phyloP scores from a whole-genome alignment of 805 yeast species.

The Ascoidea rubescens region DNA sequence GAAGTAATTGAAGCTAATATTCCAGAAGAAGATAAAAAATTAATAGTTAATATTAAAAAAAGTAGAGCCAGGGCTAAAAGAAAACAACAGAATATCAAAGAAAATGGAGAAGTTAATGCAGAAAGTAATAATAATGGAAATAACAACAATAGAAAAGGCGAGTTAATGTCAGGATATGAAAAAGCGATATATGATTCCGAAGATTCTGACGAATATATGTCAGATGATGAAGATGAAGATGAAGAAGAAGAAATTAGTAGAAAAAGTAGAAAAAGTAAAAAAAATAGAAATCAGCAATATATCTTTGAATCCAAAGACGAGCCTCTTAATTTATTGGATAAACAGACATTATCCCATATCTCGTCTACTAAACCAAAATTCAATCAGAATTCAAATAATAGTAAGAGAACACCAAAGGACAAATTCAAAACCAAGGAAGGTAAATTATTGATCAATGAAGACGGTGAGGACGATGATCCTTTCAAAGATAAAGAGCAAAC shows the following conservation, averaged over 20 bases:
- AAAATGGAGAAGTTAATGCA: slow-evolving; percentile 15
- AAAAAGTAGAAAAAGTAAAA: slow-evolving; percentile 24
- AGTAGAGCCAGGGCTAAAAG: slow-evolving; percentile 73
- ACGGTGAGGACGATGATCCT: slow-evolving; percentile 17
- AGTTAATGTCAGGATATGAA: slow-evolving; percentile 78
- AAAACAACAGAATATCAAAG: slow-evolving; percentile 37
- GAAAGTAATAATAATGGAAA: slow-evolving; percentile 10
- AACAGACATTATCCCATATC: slow-evolving; percentile 72
- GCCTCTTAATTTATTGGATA: slow-evolving; percentile 84
- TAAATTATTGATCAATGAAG: slow-evolving; percentile 50
- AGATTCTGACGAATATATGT: slow-evolving; percentile 44
- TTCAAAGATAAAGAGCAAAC: slow-evolving; percentile 21
- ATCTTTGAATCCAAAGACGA: slow-evolving; percentile 63
- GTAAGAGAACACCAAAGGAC: slow-evolving; percentile 13
- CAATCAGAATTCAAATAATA: slow-evolving; percentile 16
- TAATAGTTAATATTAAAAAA: slow-evolving; percentile 77
- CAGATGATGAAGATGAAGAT: slow-evolving; percentile 30
- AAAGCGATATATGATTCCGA: slow-evolving; percentile 75
- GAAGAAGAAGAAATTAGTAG: slow-evolving; percentile 12
- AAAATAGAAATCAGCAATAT: slow-evolving; percentile 22
- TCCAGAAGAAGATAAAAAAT: slow-evolving; percentile 82
- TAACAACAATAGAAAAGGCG: slow-evolving; percentile 24
- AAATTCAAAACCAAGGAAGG: slow-evolving; percentile 46
- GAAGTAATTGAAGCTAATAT: slow-evolving; percentile 71
- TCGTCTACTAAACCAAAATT: slow-evolving; percentile 77